Conservation (phyloP, 768 basidiomycete genomes). For the Mycena filopes region DNA sequence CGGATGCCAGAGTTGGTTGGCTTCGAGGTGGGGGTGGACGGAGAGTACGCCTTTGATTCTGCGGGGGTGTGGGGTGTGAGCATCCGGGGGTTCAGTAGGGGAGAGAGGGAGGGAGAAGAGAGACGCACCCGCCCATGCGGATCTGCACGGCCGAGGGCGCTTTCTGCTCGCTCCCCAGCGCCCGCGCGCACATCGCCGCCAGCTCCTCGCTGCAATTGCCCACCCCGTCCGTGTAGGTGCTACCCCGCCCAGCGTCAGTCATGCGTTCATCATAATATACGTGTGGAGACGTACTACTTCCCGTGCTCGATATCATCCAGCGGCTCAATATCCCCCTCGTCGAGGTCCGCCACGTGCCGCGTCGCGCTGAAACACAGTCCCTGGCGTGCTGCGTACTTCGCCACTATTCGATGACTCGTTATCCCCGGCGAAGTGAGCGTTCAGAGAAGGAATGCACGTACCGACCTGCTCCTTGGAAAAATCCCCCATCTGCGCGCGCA, state of each 20-base stretch:
- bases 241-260: no score
- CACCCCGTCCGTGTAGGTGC: conserved; percentile 32
- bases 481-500: conserved; percentile 32
- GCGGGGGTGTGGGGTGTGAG: no score
- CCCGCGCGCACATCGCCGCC: conserved; percentile 24
- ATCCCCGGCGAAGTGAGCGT: not conserved
- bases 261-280: no score
- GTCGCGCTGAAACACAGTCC: conserved; percentile 34
- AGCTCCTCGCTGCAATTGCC: conserved; percentile 33
- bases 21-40: conserved; percentile 29
- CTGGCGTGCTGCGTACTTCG: conserved; percentile 33
- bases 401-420: conserved; percentile 7
- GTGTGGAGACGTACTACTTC: conserved; percentile 10
- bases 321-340: conserved; percentile 12
- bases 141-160: conserved; percentile 32
- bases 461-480: conserved; percentile 26
- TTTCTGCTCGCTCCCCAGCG: conserved; percentile 23
- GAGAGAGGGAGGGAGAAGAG: no score
- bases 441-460: not conserved
- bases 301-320: conserved; percentile 24
- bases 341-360: conserved; percentile 15
- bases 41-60: conserved; percentile 34
- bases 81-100: no score
- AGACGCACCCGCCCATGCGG: conserved; percentile 34
- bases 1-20: conserved; percentile 32